These are phyloP conservation scores for Aspergillus wentii DNA, from an alignment of 495 filamentous ascomycete species.

Conservation along the genomic window DNA sequence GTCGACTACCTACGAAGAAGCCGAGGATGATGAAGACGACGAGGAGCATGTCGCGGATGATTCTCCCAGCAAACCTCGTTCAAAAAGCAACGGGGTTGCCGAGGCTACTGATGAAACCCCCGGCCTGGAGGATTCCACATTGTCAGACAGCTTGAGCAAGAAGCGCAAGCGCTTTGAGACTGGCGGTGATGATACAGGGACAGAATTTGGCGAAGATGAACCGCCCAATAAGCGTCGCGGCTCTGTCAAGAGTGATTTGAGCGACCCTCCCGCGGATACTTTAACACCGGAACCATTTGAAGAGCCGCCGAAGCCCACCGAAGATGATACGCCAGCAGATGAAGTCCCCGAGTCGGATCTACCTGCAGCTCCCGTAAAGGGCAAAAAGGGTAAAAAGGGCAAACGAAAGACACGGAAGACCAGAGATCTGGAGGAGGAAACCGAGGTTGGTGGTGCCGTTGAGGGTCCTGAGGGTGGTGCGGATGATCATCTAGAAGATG, in stretches of 20 bases:
- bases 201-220: conserved; percentile 39
- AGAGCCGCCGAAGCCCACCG: conserved; percentile 26
- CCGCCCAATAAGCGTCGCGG: conserved; percentile 40
- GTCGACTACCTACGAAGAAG: conserved; percentile 43
- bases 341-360: conserved; percentile 34
- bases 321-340: conserved; percentile 33
- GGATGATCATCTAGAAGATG: conserved; percentile 39
- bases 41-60: conserved; percentile 33
- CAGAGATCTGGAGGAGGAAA: conserved; percentile 34
- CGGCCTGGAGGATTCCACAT: conserved; percentile 25
- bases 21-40: conserved; percentile 37
- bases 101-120: conserved; percentile 20
- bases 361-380: conserved; percentile 22
- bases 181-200: conserved; percentile 35
- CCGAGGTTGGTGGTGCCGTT: conserved; percentile 19
- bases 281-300: conserved; percentile 31
- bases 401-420: conserved; percentile 40
- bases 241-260: conserved; percentile 40
- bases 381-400: conserved; percentile 38
- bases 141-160: conserved; percentile 30
- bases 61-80: conserved; percentile 37
- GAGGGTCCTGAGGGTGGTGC: conserved; percentile 21
- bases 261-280: conserved; percentile 31
- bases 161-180: conserved; percentile 46
- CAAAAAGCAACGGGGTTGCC: conserved; percentile 26